These are phyloP conservation scores for Debaryomyces sp. DNA, from an alignment of 1,139 yeast genomes.

Conservation along the genomic window DNA sequence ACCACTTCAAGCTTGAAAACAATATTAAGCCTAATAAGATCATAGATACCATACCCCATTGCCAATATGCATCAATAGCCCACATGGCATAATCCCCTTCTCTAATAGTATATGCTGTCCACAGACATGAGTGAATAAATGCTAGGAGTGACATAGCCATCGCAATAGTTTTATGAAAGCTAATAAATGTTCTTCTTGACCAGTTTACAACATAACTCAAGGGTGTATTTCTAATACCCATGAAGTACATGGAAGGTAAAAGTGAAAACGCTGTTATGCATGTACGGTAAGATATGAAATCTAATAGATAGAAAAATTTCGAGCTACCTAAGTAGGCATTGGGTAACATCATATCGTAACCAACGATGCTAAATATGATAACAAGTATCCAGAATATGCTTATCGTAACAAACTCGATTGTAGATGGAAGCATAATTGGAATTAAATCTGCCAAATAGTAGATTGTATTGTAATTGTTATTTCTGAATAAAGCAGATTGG, in stretches of 20 bases:
- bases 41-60: slow-evolving; percentile 9
- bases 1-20: slow-evolving; percentile 1
- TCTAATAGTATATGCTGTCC: slow-evolving; percentile 21
- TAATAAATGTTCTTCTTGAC: slow-evolving; percentile 3
- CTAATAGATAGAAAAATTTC: slow-evolving; percentile 2
- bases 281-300: slow-evolving; percentile 9
- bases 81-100: slow-evolving; percentile 19
- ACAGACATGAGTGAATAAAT: slow-evolving; percentile 20
- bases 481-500: not conserved
- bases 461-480: not conserved
- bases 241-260: slow-evolving; percentile 7
- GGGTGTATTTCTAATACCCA: slow-evolving; percentile 10
- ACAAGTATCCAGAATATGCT: slow-evolving; percentile 3
- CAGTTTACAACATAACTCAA: not conserved
- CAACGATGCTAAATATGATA: slow-evolving; percentile 3
- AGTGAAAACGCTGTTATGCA: slow-evolving; percentile 8
- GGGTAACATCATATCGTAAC: slow-evolving; percentile 1
- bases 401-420: slow-evolving; percentile 3
- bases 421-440: slow-evolving; percentile 7
- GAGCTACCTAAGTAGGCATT: slow-evolving; percentile 5
- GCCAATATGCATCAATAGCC: slow-evolving; percentile 14
- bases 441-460: slow-evolving; percentile 5
- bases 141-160: slow-evolving; percentile 31
- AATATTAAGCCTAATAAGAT: not conserved
- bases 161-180: slow-evolving; percentile 22